Percentiles rank a stretch among this genome's conserved stretches.
These are phyloP conservation scores for Quercus glauca DNA, from an alignment of 306 rosid species.

Conservation along the genomic window DNA sequence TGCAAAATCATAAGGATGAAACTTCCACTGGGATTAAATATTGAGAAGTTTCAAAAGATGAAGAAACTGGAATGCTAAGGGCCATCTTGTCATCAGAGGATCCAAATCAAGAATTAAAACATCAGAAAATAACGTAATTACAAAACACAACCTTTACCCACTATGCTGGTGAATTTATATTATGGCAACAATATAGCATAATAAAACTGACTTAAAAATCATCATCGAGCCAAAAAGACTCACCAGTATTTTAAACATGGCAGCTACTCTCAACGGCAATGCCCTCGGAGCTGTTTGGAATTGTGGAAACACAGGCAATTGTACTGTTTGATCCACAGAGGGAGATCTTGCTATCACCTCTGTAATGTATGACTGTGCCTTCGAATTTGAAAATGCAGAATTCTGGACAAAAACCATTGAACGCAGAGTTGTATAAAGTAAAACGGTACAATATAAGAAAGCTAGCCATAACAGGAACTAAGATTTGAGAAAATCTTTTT, in stretches of 20 bases:
- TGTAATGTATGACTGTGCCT: constrained; percentile 58
- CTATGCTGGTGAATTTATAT: constrained; percentile 10
- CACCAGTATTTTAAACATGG: constrained; percentile 89
- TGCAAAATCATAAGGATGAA: background rate
- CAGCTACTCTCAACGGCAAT: constrained; percentile 78
- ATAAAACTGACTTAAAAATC: background rate
- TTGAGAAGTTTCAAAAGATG: background rate
- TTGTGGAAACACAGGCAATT: constrained; percentile 60
- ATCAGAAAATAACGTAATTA: background rate
- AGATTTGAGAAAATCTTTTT: constrained; percentile 18
- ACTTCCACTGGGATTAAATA: background rate
- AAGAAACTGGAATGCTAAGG: background rate
- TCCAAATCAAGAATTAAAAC: background rate
- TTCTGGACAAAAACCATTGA: constrained; percentile 42
- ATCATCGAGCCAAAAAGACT: constrained; percentile 29
- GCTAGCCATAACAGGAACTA: background rate
- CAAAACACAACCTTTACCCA: constrained; percentile 1
- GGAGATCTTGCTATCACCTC: constrained; percentile 72
- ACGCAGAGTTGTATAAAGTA: constrained; percentile 2
- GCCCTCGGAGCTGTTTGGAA: constrained; percentile 53
- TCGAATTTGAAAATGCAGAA: constrained; percentile 66
- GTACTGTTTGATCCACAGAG: constrained; percentile 32
- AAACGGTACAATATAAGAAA: constrained; percentile 3
- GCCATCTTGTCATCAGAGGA: background rate
- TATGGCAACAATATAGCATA: constrained; percentile 3